Evolutionary conservation across 306 rosid species (phyloP).

Genomic region (Argentina anserina): DNA sequence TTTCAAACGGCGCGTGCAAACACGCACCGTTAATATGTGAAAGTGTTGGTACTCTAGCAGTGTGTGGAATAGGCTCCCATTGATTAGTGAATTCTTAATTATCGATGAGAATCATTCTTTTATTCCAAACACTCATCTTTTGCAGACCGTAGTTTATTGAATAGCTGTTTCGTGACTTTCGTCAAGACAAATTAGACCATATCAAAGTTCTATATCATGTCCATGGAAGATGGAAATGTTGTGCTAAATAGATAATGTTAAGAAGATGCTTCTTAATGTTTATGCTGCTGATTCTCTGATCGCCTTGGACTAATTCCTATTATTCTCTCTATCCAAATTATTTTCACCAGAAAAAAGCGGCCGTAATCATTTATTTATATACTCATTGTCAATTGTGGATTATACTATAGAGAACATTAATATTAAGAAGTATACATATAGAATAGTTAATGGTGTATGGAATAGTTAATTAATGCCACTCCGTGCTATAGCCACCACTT

Average conservation of each 20-base stretch:
- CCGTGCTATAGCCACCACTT: no score
- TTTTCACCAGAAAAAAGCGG: background rate
- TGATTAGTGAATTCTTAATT: background rate
- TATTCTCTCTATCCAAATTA: background rate
- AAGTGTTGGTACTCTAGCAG: no score
- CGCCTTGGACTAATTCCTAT: background rate
- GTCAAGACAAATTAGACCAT: background rate
- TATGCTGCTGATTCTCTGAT: background rate
- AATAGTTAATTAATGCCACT: background rate
- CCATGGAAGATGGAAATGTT: background rate
- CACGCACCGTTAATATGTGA: no score
- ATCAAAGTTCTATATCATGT: conserved; percentile 2
- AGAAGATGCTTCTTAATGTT: background rate
- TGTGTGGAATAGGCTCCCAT: no score
- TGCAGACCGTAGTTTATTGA: background rate
- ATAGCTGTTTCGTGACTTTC: background rate
- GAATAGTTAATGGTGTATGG: no score
- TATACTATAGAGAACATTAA: background rate
- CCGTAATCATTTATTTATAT: background rate
- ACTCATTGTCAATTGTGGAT: background rate
- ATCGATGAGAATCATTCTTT: background rate
- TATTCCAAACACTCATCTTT: background rate
- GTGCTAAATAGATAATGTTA: background rate
- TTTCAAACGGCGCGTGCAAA: no score
- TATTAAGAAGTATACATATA: background rate